Evolutionary conservation across 441 rosid genomes (phyloP).

Genomic region (Syzygium syzygioides): DNA sequence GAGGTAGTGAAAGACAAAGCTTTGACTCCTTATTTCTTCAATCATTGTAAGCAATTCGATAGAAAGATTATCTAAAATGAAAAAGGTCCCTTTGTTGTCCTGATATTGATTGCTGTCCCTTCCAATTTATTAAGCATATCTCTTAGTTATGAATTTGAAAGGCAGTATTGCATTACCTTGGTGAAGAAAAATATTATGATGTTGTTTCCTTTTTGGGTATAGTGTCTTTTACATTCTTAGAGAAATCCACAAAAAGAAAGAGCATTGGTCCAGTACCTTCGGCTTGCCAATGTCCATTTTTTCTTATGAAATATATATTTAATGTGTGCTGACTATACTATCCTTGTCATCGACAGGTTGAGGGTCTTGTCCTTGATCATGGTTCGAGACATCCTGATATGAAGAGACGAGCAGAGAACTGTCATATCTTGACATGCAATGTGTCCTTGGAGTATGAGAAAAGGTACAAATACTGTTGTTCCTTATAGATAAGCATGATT

Average conservation of each 20-base stretch:
- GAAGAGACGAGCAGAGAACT: constrained; percentile 95
- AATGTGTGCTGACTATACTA: not conserved
- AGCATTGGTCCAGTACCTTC: not conserved
- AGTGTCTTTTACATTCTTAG: not conserved
- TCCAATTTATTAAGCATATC: not conserved
- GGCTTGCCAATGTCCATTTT: not conserved
- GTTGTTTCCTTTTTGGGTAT: not conserved
- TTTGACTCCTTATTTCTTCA: not conserved
- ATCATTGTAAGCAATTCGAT: not conserved
- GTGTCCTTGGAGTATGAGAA: constrained; percentile 93
- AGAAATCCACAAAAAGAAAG: not conserved
- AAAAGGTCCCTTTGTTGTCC: not conserved
- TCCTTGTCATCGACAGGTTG: constrained; percentile 47
- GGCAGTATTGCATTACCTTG: not conserved
- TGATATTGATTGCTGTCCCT: not conserved
- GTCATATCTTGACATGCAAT: constrained; percentile 91
- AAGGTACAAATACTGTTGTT: constrained; percentile 38
- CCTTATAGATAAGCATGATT: not conserved
- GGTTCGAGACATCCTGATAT: constrained; percentile 99
- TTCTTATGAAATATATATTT: not conserved
- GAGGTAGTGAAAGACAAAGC: not conserved
- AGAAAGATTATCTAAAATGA: not conserved
- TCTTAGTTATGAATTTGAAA: not conserved
- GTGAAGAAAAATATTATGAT: not conserved
- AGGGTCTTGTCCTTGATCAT: constrained; percentile 97